Evolutionary conservation across 495 filamentous ascomycete genomes (phyloP).

Genomic region (Elaphomyces granulatus): DNA sequence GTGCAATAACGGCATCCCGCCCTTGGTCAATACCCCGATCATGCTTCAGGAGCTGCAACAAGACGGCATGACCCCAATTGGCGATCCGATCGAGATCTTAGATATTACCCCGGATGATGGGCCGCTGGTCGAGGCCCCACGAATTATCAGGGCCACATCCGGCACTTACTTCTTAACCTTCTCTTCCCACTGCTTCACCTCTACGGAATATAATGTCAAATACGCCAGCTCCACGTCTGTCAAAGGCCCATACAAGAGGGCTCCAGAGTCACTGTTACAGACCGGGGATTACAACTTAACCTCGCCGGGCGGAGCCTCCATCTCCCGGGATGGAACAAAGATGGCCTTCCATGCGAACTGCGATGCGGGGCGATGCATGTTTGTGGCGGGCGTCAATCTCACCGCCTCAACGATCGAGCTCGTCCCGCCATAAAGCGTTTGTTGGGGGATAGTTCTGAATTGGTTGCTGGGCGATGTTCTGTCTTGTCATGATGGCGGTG

Average conservation of each 20-base stretch:
- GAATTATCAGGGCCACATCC: conserved; percentile 29
- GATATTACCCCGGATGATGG: conserved; percentile 39
- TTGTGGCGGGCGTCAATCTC: conserved; percentile 11
- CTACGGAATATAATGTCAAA: conserved; percentile 37
- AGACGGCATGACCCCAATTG: conserved; percentile 37
- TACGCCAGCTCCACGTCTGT: conserved; percentile 36
- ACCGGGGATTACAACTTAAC: conserved; percentile 25
- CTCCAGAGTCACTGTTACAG: conserved; percentile 25
- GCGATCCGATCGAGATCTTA: conserved; percentile 35
- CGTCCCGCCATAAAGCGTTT: no score
- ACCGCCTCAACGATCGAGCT: no score
- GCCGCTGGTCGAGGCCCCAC: conserved; percentile 45
- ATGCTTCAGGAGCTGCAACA: conserved; percentile 40
- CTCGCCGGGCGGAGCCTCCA: conserved; percentile 38
- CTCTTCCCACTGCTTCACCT: conserved; percentile 40
- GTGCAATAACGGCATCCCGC: conserved; percentile 36
- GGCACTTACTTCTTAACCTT: conserved; percentile 46
- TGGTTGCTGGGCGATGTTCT: no score
- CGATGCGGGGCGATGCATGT: conserved; percentile 21
- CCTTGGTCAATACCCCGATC: conserved; percentile 32
- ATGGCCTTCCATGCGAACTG: conserved; percentile 39
- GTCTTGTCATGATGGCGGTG: no score
- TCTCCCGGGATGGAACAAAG: conserved; percentile 25
- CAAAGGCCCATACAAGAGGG: conserved; percentile 18
- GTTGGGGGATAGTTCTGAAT: no score